Conservation (phyloP, 148 eudicot species). For the Rhododendron ferrugineum region DNA sequence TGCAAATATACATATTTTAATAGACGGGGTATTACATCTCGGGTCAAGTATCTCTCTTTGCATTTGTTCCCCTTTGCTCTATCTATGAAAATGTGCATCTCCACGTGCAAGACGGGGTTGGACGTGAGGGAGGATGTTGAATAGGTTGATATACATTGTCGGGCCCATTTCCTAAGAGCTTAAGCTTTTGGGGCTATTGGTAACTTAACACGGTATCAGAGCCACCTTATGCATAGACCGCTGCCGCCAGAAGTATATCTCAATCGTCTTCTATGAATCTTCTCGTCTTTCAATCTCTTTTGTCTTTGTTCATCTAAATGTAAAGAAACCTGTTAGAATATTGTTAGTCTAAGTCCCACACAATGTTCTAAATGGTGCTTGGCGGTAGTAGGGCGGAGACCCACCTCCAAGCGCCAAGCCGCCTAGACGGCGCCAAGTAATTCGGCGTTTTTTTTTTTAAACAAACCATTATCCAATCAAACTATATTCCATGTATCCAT, state of each 20-base stretch:
- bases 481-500: too few species aligned
- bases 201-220: neutral
- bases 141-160: neutral
- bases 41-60: neutral
- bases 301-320: neutral
- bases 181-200: neutral
- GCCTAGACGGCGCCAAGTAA: too few species aligned
- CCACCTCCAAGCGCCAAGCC: too few species aligned
- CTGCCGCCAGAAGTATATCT: neutral
- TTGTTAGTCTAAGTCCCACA: too few species aligned
- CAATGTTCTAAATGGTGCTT: too few species aligned
- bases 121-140: neutral
- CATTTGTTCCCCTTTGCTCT: neutral
- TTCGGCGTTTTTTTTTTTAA: too few species aligned
- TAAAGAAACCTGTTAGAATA: too few species aligned
- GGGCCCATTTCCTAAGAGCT: neutral
- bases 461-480: too few species aligned
- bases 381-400: too few species aligned
- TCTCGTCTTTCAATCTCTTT: neutral
- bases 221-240: neutral
- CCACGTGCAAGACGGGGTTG: neutral
- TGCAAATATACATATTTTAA: too few species aligned
- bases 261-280: neutral
- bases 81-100: neutral
- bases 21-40: too few species aligned